phyloP scores from a whole-genome alignment of 2,329 filamentous ascomycete species.

The Apiospora malaysiana region DNA sequence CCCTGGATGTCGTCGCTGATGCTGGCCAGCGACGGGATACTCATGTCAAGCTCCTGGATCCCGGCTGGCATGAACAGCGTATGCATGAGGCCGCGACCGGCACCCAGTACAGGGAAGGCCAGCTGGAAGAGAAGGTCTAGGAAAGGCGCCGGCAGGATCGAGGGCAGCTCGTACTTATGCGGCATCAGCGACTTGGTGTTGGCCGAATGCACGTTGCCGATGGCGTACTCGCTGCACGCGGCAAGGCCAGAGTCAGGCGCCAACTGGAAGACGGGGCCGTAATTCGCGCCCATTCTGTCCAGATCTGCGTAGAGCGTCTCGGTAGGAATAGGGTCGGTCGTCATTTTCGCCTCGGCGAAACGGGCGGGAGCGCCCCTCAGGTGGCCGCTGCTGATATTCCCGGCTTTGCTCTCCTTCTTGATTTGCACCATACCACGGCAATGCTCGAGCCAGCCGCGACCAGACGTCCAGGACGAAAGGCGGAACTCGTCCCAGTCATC shows the following conservation, averaged over 20 bases:
- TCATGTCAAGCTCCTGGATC: constrained; percentile 8
- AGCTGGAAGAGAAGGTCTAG: constrained; percentile 14
- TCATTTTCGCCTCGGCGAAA: not conserved
- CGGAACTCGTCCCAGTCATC: constrained; percentile 41
- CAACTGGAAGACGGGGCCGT: constrained; percentile 12
- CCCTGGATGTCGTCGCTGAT: constrained; percentile 8
- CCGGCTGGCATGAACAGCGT: not conserved
- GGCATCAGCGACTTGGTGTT: constrained; percentile 13
- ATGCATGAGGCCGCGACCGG: not conserved
- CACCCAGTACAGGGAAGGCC: not conserved
- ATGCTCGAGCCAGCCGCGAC: constrained; percentile 46
- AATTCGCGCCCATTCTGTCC: constrained; percentile 24
- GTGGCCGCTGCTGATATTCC: constrained; percentile 22
- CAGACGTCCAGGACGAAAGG: constrained; percentile 43
- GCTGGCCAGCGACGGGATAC: not conserved
- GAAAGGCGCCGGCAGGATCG: constrained; percentile 10
- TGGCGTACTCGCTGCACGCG: not conserved
- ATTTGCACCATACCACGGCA: constrained; percentile 39
- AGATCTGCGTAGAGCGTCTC: constrained; percentile 30
- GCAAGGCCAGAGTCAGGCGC: not conserved
- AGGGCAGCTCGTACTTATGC: constrained; percentile 6
- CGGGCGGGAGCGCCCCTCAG: not conserved
- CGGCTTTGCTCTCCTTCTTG: constrained; percentile 23
- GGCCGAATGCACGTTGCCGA: not conserved
- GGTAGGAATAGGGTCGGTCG: constrained; percentile 35